Percentiles rank a stretch among this genome's conserved stretches.
Conservation (phyloP, 148 eudicot species). For the Camellia japonica region DNA sequence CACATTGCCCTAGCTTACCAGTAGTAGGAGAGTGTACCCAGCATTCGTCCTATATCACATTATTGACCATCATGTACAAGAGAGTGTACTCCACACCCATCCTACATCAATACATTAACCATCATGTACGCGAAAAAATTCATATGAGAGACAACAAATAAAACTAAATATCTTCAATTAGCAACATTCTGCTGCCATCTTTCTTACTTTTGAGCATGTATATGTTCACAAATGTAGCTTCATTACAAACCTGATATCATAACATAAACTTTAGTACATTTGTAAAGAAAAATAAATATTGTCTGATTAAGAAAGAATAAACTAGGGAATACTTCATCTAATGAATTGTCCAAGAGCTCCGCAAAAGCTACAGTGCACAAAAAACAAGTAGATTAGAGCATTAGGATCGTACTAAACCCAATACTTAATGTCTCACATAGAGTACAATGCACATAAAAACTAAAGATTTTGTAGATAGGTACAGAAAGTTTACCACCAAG, state of each 20-base stretch:
- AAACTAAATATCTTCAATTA: constrained; percentile 62
- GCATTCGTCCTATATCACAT: not conserved
- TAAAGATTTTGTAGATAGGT: not conserved
- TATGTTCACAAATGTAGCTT: constrained; percentile 74
- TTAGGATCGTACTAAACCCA: not conserved
- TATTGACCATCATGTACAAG: not conserved
- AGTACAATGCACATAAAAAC: not conserved
- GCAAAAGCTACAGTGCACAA: constrained; percentile 67
- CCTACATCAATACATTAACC: not conserved
- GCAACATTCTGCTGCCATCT: constrained; percentile 67
- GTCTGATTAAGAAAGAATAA: not conserved
- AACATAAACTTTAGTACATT: not conserved
- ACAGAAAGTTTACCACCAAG: constrained; percentile 62
- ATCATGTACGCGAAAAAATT: not conserved
- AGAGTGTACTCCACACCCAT: not conserved
- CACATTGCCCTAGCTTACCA: not conserved
- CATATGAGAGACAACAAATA: not conserved
- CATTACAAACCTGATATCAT: constrained; percentile 61
- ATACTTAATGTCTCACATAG: not conserved
- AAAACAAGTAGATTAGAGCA: not conserved
- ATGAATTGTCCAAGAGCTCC: constrained; percentile 84
- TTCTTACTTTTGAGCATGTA: constrained; percentile 73
- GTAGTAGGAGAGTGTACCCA: too few species aligned
- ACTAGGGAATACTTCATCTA: constrained; percentile 70
- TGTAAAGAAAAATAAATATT: not conserved